A percentile compares a stretch with the other conserved stretches of the same genome.
phyloP scores from a whole-genome alignment of 768 basidiomycete species.

The Grammothele lineata region DNA sequence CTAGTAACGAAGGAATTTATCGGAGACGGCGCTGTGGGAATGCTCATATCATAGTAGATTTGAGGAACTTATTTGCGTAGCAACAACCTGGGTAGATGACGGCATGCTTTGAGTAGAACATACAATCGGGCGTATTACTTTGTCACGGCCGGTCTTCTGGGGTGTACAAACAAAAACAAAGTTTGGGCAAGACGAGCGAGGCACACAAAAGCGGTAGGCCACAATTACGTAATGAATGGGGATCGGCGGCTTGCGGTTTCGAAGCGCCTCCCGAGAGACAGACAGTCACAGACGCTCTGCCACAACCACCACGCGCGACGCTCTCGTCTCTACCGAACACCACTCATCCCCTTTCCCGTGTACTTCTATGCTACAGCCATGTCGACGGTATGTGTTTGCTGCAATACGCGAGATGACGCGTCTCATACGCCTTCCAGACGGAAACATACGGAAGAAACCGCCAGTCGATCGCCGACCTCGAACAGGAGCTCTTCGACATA shows the following conservation, averaged over 20 bases:
- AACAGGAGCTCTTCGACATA: constrained; percentile 61
- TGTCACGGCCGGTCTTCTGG: no score
- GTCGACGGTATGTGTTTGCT: constrained; percentile 6
- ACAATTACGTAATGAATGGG: neutral
- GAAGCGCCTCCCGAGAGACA: neutral
- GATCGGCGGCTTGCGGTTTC: neutral
- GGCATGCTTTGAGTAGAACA: no score
- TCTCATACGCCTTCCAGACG: neutral
- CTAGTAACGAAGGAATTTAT: no score
- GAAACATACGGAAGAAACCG: constrained; percentile 51
- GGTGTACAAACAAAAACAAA: constrained; percentile 1
- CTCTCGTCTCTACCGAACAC: neutral
- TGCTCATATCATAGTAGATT: no score
- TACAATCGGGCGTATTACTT: neutral
- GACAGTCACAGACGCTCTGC: neutral
- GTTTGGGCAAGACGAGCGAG: neutral
- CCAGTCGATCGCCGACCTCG: constrained; percentile 68
- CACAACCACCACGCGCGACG: constrained; percentile 3
- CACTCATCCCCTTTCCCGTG: constrained; percentile 6
- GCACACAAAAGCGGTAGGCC: neutral
- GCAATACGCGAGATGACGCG: constrained; percentile 2
- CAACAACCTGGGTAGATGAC: no score
- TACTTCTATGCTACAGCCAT: constrained; percentile 15
- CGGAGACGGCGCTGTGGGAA: no score
- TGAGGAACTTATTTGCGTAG: no score